Conservation (phyloP, 176 grass and related monocot species). For the Raddia distichophylla region DNA sequence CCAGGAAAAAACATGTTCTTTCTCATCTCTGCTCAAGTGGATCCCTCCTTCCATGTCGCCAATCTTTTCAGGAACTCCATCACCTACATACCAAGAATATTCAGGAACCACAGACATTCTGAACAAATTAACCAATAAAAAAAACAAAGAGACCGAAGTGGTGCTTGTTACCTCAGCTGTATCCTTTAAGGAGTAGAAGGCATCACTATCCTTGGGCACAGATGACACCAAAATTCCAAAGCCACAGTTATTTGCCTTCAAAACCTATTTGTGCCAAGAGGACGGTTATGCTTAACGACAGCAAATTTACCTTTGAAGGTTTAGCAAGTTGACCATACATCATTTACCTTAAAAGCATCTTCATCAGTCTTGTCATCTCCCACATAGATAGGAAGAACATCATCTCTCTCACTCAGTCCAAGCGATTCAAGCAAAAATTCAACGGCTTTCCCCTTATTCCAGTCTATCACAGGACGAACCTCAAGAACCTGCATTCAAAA, state of each 20-base stretch:
- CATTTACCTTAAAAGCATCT: constrained; percentile 90
- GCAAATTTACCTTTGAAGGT: neutral
- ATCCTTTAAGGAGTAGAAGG: constrained; percentile 84
- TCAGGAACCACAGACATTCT: neutral
- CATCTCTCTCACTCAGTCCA: constrained; percentile 54
- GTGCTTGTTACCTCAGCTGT: constrained; percentile 66
- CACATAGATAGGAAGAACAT: constrained; percentile 89
- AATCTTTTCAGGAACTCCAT: constrained; percentile 85
- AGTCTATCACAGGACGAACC: constrained; percentile 89
- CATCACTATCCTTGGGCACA: constrained; percentile 80
- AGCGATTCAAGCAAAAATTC: constrained; percentile 95
- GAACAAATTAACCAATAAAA: neutral
- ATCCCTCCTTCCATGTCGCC: constrained; percentile 74
- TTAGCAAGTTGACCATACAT: neutral
- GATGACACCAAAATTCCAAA: constrained; percentile 93
- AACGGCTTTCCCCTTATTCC: constrained; percentile 99
- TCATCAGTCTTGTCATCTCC: constrained; percentile 97
- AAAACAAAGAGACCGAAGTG: constrained; percentile 6
- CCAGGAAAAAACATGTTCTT: constrained; percentile 32
- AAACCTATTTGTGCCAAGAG: constrained; percentile 50
- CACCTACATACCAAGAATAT: constrained; percentile 55
- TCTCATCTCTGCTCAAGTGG: constrained; percentile 23
- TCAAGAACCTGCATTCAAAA: constrained; percentile 77
- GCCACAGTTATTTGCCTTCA: constrained; percentile 67
- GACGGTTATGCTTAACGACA: constrained; percentile 16